Conservation (phyloP, 1,284 basidiomycete species). For the Ceratobasidium sp. region DNA sequence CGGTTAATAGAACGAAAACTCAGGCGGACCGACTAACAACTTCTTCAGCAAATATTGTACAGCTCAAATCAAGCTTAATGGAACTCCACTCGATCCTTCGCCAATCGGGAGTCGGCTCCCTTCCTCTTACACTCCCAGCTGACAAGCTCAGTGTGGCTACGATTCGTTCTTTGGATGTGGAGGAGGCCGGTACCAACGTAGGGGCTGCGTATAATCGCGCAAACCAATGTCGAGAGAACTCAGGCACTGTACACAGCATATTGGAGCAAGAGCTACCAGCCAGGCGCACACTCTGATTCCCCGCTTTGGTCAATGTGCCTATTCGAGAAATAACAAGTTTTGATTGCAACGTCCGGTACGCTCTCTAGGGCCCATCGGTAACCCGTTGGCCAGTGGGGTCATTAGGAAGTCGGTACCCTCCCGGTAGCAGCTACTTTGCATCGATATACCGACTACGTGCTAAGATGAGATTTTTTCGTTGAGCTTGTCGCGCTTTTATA, state of each 20-base stretch:
- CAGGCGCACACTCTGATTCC: background rate
- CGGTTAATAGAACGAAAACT: background rate
- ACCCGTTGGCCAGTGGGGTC: too few relatives aligned
- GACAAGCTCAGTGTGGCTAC: constrained; percentile 3
- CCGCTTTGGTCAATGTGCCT: too few relatives aligned
- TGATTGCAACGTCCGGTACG: background rate
- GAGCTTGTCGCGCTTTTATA: too few relatives aligned
- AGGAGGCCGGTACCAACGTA: constrained; percentile 29
- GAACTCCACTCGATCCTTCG: constrained; percentile 39
- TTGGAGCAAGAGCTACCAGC: constrained; percentile 40
- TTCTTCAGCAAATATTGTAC: constrained; percentile 24
- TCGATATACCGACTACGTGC: background rate
- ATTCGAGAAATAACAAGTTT: too few relatives aligned
- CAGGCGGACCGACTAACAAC: background rate
- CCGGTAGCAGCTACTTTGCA: too few relatives aligned
- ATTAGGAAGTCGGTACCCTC: too few relatives aligned
- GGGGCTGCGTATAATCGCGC: constrained; percentile 35
- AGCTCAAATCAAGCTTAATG: constrained; percentile 34
- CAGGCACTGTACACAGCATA: constrained; percentile 33
- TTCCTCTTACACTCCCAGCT: constrained; percentile 4
- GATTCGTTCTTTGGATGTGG: constrained; percentile 16
- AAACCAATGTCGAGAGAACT: constrained; percentile 35
- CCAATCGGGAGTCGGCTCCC: constrained; percentile 26
- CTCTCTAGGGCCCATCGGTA: too few relatives aligned
- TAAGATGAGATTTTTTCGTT: background rate